Base-by-base conservation (phyloP, 805 yeast genomes). In the Hanseniaspora meyeri region DNA sequence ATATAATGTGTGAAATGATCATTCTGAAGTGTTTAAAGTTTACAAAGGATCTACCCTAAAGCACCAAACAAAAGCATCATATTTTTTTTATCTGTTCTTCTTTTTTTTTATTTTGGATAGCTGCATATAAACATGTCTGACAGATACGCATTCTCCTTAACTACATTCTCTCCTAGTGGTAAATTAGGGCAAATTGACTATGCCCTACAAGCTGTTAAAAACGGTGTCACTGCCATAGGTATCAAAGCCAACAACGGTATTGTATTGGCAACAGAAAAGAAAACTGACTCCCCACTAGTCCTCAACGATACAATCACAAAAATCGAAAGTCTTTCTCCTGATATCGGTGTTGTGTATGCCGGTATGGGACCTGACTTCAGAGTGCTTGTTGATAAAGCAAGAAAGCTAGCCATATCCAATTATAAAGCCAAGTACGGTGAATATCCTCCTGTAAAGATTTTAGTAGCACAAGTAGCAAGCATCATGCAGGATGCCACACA, bases 341-440 rank as follows among this genome's bases (percentile, higher is more conserved):
- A 93, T 68, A 86, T 91, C 63, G 98, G 97, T 58, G 88, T 93
- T 78, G 90, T 95, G 4, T 93, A 93, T 71, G 78, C 96, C 7
- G 99, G 99, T 19, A 90, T 93, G 97, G 97, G 97, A 29, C 98
- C 99, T 24, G 99, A 93, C 70, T 93, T 86, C 74, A 79, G 99
- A 61, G 95, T 93, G 16, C 77, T 93, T 37, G 88, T 90, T 51
- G 97, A 93, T 72, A 85, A 85, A 69, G 88, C 97, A 11, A 81
- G 99, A 64, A 90, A 88, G 70, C 82, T 86, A 59, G 87, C 97
- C 46, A 97, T 93, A 69, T 83, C 96, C 24, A 80, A 85, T 66
- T 93, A 93, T 72, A 90, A 91, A 73, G 81, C 96, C 68, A 76
- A 90, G 59, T 93, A 91, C 73, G 90, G 91, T 68, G 97, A 93